These are phyloP conservation scores for Eutrema salsugineum DNA, from an alignment of 441 rosid species.

Conservation along the genomic window DNA sequence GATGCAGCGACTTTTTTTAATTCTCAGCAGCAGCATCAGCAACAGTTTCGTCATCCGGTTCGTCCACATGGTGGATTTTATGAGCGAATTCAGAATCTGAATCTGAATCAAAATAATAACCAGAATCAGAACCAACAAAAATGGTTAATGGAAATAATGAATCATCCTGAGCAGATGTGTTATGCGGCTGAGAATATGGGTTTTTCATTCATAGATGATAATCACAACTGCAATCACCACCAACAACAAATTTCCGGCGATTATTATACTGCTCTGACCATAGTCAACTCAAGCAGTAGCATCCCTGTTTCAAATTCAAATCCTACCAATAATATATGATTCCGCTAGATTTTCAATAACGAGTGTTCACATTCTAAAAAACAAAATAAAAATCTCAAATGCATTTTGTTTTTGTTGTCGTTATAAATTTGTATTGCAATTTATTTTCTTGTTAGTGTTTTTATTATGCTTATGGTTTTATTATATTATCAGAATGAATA, in stretches of 20 bases:
- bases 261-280: not conserved
- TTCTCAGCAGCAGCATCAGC: not conserved
- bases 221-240: not conserved
- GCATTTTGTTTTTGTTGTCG: not conserved
- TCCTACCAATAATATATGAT: not conserved
- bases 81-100: not conserved
- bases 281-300: not conserved
- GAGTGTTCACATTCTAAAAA: not conserved
- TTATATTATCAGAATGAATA: not conserved
- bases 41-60: not conserved
- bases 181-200: constrained; percentile 2
- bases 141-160: constrained; percentile 12
- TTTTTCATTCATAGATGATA: not conserved
- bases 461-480: not conserved
- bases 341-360: not conserved
- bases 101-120: not conserved
- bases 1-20: not conserved
- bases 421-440: not conserved
- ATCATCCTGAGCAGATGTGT: not conserved
- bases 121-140: constrained; percentile 3
- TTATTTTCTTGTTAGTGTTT: not conserved
- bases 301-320: not conserved
- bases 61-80: not conserved
- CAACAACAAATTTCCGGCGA: not conserved
- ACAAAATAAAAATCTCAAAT: not conserved